These are phyloP conservation scores for Exophiala lecanii-corni DNA, from an alignment of 2,329 filamentous ascomycete genomes.

Conservation along the genomic window DNA sequence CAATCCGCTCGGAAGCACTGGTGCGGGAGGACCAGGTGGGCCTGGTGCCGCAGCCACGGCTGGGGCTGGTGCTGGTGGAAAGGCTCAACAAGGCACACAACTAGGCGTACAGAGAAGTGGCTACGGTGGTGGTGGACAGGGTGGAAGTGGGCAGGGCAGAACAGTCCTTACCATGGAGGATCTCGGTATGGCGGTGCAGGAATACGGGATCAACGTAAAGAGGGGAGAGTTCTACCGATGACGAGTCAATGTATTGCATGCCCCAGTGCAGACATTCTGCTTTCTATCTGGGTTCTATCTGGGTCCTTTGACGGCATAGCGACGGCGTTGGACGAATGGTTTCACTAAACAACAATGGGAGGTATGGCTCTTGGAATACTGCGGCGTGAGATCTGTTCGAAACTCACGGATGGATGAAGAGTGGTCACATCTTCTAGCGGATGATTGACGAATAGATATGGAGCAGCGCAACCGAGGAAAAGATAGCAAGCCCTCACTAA, in stretches of 20 bases:
- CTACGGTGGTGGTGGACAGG: conserved; percentile 82
- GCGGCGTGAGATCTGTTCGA: too few species aligned
- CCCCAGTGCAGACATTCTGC: not conserved
- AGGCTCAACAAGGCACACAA: conserved; percentile 48
- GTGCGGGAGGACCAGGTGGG: conserved; percentile 28
- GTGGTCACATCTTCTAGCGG: too few species aligned
- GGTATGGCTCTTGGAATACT: too few species aligned
- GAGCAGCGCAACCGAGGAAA: too few species aligned
- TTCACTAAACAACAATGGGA: too few species aligned
- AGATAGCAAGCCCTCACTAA: too few species aligned
- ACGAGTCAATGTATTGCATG: conserved; percentile 26
- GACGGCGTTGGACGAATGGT: conserved; percentile 1
- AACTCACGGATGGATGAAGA: too few species aligned
- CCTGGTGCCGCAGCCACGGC: conserved; percentile 39
- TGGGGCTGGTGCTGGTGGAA: conserved; percentile 38
- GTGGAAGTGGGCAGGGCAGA: conserved; percentile 74
- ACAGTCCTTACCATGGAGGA: conserved; percentile 99
- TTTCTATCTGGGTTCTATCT: not conserved
- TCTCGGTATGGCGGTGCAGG: conserved; percentile 92
- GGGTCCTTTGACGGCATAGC: not conserved
- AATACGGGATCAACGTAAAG: conserved; percentile 98
- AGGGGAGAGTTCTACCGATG: conserved; percentile 93
- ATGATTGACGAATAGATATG: too few species aligned
- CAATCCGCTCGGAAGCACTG: conserved; percentile 76
- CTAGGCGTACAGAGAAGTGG: conserved; percentile 72